Conservation (phyloP, 1,284 basidiomycete species). For the Tausonia pullulans region DNA sequence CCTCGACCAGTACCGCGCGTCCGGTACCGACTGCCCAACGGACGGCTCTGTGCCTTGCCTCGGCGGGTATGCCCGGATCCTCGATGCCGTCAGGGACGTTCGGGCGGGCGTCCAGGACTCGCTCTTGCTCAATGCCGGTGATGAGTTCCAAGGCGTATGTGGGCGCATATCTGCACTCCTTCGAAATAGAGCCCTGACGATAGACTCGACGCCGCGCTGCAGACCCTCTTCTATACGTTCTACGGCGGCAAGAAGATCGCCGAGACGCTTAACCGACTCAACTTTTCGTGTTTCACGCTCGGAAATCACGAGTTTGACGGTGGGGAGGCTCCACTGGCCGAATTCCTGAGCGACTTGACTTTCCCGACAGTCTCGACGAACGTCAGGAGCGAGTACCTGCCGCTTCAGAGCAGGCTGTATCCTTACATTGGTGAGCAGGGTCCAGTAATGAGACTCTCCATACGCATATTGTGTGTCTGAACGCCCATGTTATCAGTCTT, state of each 20-base stretch:
- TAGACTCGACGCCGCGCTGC: not conserved
- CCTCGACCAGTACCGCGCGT: slow-evolving; percentile 33
- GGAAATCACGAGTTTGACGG: slow-evolving; percentile 34
- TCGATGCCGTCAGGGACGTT: slow-evolving; percentile 31
- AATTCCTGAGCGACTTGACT: slow-evolving; percentile 28
- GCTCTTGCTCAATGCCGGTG: slow-evolving; percentile 38
- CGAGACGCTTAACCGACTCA: slow-evolving; percentile 35
- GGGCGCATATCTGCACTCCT: not conserved
- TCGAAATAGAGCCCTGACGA: not conserved
- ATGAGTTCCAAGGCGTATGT: slow-evolving; percentile 32
- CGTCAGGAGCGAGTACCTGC: slow-evolving; percentile 32
- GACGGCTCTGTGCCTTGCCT: slow-evolving; percentile 27
- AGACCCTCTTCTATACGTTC: slow-evolving; percentile 14
- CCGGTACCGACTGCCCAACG: slow-evolving; percentile 29
- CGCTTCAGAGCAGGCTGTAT: slow-evolving; percentile 27
- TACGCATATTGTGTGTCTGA: no score
- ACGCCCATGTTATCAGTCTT: slow-evolving; percentile 23
- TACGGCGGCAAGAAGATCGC: slow-evolving; percentile 29
- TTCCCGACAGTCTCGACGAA: slow-evolving; percentile 39
- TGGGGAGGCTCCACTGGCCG: slow-evolving; percentile 28
- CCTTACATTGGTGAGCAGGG: slow-evolving; percentile 28
- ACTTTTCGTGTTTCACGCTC: slow-evolving; percentile 31
- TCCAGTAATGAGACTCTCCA: no score
- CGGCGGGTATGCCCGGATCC: slow-evolving; percentile 39
- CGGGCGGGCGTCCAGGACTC: slow-evolving; percentile 30